Evolutionary conservation across 148 eudicot species (phyloP), one percentile per base, ranked within the genome.

Genomic region (Chenopodium album): DNA sequence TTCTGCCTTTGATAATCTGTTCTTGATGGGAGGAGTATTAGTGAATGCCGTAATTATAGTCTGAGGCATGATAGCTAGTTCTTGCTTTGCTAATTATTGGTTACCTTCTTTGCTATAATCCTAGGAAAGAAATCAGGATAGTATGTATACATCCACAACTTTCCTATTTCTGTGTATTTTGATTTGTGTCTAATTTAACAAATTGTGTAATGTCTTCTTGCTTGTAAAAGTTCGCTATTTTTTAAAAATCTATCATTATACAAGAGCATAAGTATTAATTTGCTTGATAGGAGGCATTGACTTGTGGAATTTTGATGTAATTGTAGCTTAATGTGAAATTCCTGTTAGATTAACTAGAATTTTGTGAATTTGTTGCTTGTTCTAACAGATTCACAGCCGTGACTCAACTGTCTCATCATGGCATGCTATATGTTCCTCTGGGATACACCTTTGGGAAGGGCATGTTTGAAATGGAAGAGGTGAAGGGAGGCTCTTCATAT

Each of bases 381-480:
- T 65, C 74, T 7, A 52, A 78, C 88, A 91, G 95, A 20, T 87
- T 90, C 34, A 92, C 93, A 37, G 89, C 92, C 56, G 77, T 90
- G 64, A 83, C 93, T 1, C 95, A 92, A 67, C 80, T 92, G 62
- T 85, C 92, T n/a, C 92, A 90, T 82, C 93, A 92, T 34, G 93
- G 95, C 4, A 92, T 92, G 90, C 32, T 92, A 66, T 92, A 84
- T 64, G 95, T 92, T 26, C 95, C 95, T 69, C 75, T 92, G 5
- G 95, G 93, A 23, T 92, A 92, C 78, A 87, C 93, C 10, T 89
- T 89, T 28, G 93, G 95, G 50, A 84, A 82, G 19, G 88, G 87
- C 28, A 92, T 92, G 92, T 92, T 86, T 68, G 92, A 92, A 82
- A 89, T 90, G 90, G 75, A 81, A 13, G 85, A 90, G 84, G 92